A percentile compares a stretch with the other conserved stretches of the same genome.
phyloP scores from a whole-genome alignment of 2,329 filamentous ascomycete species.

The Hymenotorrendiella dingleyae region DNA sequence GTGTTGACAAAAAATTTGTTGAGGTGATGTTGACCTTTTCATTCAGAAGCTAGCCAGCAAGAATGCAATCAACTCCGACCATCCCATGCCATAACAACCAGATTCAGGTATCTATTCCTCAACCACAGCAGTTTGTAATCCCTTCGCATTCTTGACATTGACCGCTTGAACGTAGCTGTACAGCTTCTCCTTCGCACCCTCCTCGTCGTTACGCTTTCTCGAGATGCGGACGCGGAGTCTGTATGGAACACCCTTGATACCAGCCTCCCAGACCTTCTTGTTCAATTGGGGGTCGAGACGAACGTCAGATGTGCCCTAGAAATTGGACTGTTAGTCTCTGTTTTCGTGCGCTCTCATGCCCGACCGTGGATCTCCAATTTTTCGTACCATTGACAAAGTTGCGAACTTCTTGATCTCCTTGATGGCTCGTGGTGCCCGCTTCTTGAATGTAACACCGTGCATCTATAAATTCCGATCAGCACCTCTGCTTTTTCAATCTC shows the following conservation, averaged over 20 bases:
- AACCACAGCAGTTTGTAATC: slow-evolving; percentile 86
- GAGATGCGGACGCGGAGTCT: slow-evolving; percentile 97
- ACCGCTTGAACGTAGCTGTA: slow-evolving; percentile 11
- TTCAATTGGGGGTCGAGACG: slow-evolving; percentile 97
- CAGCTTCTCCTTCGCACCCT: slow-evolving; percentile 78
- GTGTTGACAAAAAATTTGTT: background rate
- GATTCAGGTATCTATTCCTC: slow-evolving; percentile 50
- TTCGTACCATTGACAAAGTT: slow-evolving; percentile 86
- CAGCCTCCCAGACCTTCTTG: slow-evolving; percentile 99
- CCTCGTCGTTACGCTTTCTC: slow-evolving; percentile 99
- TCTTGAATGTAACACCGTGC: slow-evolving; percentile 98
- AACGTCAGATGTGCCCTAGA: slow-evolving; percentile 90
- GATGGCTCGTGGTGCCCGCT: slow-evolving; percentile 95
- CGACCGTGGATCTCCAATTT: background rate
- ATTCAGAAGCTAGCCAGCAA: slow-evolving; percentile 30
- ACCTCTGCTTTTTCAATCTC: slow-evolving; percentile 15
- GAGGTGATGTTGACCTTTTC: slow-evolving; percentile 24
- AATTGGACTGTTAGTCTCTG: slow-evolving; percentile 18
- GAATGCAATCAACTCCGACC: slow-evolving; percentile 29
- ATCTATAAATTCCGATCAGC: slow-evolving; percentile 62
- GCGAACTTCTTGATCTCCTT: slow-evolving; percentile 99
- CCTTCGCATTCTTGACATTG: slow-evolving; percentile 58
- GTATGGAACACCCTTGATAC: slow-evolving; percentile 98
- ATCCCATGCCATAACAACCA: slow-evolving; percentile 22
- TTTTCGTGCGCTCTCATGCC: slow-evolving; percentile 1